These are phyloP conservation scores for Scheffersomyces insectosa DNA, from an alignment of 1,139 yeast species.

Conservation along the genomic window DNA sequence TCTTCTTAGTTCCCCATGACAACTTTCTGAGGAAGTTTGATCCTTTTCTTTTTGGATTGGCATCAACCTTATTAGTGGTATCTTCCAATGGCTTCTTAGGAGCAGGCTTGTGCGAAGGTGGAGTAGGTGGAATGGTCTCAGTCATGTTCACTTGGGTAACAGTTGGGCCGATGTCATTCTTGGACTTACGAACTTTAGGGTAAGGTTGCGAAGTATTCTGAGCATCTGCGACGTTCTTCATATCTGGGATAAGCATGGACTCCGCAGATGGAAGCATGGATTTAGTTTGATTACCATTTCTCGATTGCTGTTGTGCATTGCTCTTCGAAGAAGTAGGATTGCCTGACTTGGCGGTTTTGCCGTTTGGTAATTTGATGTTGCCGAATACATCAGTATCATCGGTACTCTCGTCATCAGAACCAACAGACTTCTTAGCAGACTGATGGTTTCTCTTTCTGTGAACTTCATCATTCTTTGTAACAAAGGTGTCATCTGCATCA, in stretches of 20 bases:
- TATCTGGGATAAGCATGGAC: conserved; percentile 40
- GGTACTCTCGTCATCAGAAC: conserved; percentile 17
- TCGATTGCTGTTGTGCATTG: conserved; percentile 7
- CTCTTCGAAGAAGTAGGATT: conserved; percentile 6
- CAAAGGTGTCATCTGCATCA: conserved; percentile 33
- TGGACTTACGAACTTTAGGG: conserved; percentile 27
- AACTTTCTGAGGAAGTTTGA: conserved; percentile 61
- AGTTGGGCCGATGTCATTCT: conserved; percentile 7
- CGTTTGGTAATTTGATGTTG: conserved; percentile 45
- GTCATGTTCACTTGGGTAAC: conserved; percentile 6
- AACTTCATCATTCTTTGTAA: conserved; percentile 31
- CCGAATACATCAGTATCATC: conserved; percentile 39
- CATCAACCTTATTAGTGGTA: conserved; percentile 28
- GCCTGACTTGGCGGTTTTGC: conserved; percentile 14
- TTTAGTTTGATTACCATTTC: conserved; percentile 12
- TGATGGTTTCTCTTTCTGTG: conserved; percentile 14
- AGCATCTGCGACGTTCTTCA: conserved; percentile 9
- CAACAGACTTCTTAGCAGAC: conserved; percentile 5
- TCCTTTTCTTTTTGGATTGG: conserved; percentile 37
- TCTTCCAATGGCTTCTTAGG: conserved; percentile 34
- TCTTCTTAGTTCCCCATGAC: conserved; percentile 54
- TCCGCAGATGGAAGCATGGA: conserved; percentile 38
- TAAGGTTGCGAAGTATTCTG: conserved; percentile 23
- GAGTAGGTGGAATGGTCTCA: conserved; percentile 20
- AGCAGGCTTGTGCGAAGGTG: conserved; percentile 14